Conservation (phyloP, 306 rosid genomes). For the Phaseolus lunatus region DNA sequence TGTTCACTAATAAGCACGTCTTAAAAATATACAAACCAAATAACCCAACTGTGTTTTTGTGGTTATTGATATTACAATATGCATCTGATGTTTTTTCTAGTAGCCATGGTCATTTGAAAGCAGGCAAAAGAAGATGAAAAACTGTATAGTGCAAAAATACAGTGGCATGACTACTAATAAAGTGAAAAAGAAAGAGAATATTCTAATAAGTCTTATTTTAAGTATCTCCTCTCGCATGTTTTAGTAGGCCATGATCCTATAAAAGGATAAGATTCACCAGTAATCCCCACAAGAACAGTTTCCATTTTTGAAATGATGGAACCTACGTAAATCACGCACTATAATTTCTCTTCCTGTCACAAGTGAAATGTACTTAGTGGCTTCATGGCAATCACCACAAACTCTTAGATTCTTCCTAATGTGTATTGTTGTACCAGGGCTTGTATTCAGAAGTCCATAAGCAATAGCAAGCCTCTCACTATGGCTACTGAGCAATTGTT, state of each 20-base stretch:
- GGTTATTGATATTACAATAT: too few species aligned
- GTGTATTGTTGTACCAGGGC: slow-evolving; percentile 68
- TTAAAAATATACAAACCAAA: background rate
- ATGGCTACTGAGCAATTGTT: slow-evolving; percentile 74
- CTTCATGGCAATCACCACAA: slow-evolving; percentile 83
- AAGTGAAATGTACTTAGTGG: slow-evolving; percentile 80
- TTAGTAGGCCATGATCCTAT: background rate
- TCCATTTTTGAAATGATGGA: slow-evolving; percentile 84
- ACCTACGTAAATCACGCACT: slow-evolving; percentile 83
- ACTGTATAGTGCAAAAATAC: background rate
- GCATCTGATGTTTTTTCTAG: too few species aligned
- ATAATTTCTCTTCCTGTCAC: slow-evolving; percentile 80
- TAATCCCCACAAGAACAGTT: slow-evolving; percentile 88
- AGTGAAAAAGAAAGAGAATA: background rate
- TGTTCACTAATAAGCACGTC: background rate
- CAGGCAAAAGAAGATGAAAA: slow-evolving; percentile 28
- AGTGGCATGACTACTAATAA: background rate
- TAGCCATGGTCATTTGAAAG: background rate
- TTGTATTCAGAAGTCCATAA: slow-evolving; percentile 79
- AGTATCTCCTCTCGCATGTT: background rate
- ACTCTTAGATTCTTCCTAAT: slow-evolving; percentile 80
- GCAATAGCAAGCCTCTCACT: slow-evolving; percentile 92
- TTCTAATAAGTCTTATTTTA: background rate
- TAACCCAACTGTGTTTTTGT: background rate
- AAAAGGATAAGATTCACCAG: slow-evolving; percentile 59